Conservation (phyloP, 805 yeast species). For the Helenozyma rhizophorensis region DNA sequence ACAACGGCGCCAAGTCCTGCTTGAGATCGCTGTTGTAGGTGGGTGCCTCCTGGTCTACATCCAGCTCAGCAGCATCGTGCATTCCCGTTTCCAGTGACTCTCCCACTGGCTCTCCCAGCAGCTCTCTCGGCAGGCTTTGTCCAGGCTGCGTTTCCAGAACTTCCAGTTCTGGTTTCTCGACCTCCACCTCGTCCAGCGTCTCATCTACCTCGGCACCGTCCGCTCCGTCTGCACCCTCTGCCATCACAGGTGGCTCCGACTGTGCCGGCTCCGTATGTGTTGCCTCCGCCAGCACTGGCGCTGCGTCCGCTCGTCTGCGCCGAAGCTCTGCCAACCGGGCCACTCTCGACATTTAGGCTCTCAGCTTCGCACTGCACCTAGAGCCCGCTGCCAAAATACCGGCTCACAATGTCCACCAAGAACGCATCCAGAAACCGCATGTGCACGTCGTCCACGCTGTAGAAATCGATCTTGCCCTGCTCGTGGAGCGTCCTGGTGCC, state of each 20-base stretch:
- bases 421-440: conserved; percentile 59
- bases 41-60: not conserved
- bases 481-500: conserved; percentile 52
- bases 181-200: too few species aligned
- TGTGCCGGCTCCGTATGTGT: conserved; percentile 1
- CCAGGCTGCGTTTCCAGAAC: too few species aligned
- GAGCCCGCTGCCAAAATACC: conserved; percentile 32
- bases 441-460: conserved; percentile 53
- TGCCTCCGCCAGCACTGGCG: not conserved
- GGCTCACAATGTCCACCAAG: conserved; percentile 37
- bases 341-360: conserved; percentile 8
- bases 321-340: conserved; percentile 16
- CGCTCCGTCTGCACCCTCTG: too few species aligned
- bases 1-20: conserved; percentile 21
- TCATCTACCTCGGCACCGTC: too few species aligned
- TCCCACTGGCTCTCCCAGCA: too few species aligned
- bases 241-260: too few species aligned
- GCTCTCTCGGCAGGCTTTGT: too few species aligned
- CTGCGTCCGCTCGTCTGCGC: conserved; percentile 6
- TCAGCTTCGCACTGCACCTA: not conserved
- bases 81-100: not conserved
- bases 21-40: conserved; percentile 29
- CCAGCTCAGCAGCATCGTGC: not conserved
- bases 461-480: conserved; percentile 42
- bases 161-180: too few species aligned